Base-by-base conservation (phyloP, 2,329 filamentous ascomycete genomes). In the Fusarium pseudocircinatum region DNA sequence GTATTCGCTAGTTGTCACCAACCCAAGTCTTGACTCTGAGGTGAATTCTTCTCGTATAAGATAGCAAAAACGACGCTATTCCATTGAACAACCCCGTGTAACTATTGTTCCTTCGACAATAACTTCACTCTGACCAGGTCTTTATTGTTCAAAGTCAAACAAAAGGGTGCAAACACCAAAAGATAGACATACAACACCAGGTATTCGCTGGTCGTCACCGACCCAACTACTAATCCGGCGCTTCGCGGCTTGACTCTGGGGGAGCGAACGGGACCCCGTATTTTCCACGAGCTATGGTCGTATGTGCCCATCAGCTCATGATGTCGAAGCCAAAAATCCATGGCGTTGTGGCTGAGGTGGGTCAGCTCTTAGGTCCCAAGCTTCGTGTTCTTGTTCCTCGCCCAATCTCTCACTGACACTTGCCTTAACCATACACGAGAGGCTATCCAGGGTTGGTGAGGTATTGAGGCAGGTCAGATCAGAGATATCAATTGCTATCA, bases 171-270 rank as follows among this genome's bases (percentile, higher is more conserved):
- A 30, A 44, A 32, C 26, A 37, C 1, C 28, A 47, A 59, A 63
- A 47, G 28, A 9, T 13, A 0, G 0, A 53, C 60, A 60, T 63
- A 63, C 54, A 63, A 63, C 60, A 63, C 60, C 43, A 34, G 54
- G 60, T 47, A 63, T 63, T 63, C 60, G 60, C 54, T 63, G 60
- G 60, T 63, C 60, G 54, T 50, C 60, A 60, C 60, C 60, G 60
- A 60, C 60, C 60, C 60, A 63, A 60, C 60, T 60, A 60, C 60
- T 63, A 49, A 63, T 63, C 60, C 53, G 24, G 60, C 43, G 53
- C 60, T 63, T 62, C 60, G 53, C 1, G 54, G 54, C 60, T 63
- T 63, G 60, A 63, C 60, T 63, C 53, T 60, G 43, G 60, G 60
- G 54, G 60, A 63, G 54, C 60, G 36, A 15, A 63, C 60, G 60